phyloP scores from a whole-genome alignment of 176 grass and related monocot genomes.

The Puccinellia tenuiflora region DNA sequence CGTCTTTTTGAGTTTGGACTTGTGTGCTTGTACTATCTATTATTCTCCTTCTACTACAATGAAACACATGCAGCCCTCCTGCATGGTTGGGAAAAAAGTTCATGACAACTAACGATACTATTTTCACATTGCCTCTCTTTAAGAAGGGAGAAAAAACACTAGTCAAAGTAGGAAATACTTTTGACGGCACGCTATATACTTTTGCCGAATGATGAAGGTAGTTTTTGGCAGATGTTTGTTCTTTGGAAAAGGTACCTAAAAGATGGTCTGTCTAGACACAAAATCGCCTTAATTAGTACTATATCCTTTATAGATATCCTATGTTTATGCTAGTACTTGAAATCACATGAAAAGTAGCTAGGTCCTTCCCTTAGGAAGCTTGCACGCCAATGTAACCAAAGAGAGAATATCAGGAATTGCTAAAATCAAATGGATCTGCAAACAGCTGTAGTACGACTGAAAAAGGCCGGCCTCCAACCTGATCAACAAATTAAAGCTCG shows the following conservation, averaged over 20 bases:
- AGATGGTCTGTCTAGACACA: background rate
- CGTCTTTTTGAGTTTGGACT: background rate
- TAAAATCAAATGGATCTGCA: constrained; percentile 22
- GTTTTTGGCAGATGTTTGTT: background rate
- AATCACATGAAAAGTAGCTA: background rate
- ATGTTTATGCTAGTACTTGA: background rate
- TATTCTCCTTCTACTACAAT: background rate
- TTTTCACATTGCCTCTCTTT: background rate
- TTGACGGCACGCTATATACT: background rate
- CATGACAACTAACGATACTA: background rate
- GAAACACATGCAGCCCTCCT: background rate
- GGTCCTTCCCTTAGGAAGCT: background rate
- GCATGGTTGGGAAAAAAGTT: background rate
- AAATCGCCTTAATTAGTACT: background rate
- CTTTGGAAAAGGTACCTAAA: background rate
- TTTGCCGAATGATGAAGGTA: background rate
- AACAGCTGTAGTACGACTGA: no score
- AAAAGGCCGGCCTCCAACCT: constrained; percentile 24
- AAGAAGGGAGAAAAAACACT: background rate
- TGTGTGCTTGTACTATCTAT: background rate
- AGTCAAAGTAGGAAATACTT: background rate
- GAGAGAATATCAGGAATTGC: background rate
- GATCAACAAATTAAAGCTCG: constrained; percentile 6
- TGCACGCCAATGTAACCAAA: constrained; percentile 10
- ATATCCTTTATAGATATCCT: background rate